Percentiles rank a stretch among this genome's conserved stretches.
Conservation (phyloP, 495 filamentous ascomycete species). For the Aspergillus bertholletiae region DNA sequence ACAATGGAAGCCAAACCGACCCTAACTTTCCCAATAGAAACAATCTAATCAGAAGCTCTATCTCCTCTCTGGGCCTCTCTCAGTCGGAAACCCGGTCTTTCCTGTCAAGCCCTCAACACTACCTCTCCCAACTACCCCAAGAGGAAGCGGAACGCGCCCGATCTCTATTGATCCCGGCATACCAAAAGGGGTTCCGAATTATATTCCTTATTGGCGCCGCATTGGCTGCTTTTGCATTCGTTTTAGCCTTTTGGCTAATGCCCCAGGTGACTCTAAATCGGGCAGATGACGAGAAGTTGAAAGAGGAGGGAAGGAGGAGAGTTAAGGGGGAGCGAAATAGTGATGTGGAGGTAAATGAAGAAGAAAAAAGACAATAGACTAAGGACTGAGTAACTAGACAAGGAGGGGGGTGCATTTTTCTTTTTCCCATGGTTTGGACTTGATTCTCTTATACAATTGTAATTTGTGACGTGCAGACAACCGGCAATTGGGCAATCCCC, state of each 20-base stretch:
- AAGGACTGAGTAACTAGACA: not conserved
- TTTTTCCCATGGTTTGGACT: not conserved
- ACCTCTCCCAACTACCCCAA: constrained; percentile 22
- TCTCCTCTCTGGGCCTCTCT: constrained; percentile 29
- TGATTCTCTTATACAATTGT: no score
- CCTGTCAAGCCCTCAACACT: constrained; percentile 28
- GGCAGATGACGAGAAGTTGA: constrained; percentile 44
- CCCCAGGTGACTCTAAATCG: constrained; percentile 42
- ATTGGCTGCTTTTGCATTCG: constrained; percentile 42
- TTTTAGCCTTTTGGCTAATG: constrained; percentile 42
- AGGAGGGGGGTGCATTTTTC: no score
- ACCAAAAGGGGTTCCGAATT: constrained; percentile 46
- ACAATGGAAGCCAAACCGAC: no score
- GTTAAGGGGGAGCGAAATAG: constrained; percentile 16
- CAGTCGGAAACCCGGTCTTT: constrained; percentile 25
- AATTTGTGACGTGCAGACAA: no score
- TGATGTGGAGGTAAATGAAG: constrained; percentile 5
- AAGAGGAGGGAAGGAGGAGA: constrained; percentile 40
- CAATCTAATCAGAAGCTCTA: constrained; percentile 36
- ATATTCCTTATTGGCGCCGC: constrained; percentile 48
- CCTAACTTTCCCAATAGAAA: no score
- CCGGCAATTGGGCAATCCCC: no score
- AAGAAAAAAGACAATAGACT: not conserved
- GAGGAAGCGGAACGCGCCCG: constrained; percentile 35
- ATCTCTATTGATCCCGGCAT: constrained; percentile 40